A percentile compares a stretch with the other conserved stretches of the same genome.
phyloP scores from a whole-genome alignment of 352 stramenopile species.

The Globisporangium camurandrum region DNA sequence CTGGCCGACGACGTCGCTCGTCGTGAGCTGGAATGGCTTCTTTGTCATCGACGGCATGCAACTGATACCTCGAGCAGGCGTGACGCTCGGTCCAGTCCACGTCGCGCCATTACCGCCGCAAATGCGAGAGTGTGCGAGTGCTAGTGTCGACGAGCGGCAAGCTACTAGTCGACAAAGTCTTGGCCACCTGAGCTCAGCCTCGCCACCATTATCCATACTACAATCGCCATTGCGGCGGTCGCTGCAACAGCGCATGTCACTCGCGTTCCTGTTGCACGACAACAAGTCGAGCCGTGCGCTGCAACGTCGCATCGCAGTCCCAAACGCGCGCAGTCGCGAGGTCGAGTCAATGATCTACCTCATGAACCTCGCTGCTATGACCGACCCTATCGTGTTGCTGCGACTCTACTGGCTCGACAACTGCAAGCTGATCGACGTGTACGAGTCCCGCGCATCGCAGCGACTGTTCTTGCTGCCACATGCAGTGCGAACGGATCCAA shows the following conservation, averaged over 20 bases:
- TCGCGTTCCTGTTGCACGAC: conserved; percentile 6
- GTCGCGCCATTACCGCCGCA: not conserved
- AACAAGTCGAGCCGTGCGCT: not conserved
- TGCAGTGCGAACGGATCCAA: not conserved
- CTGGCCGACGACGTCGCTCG: conserved; percentile 10
- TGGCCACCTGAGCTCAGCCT: no score
- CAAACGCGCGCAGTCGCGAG: conserved; percentile 2
- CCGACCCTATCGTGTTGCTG: conserved; percentile 7
- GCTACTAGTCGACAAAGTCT: no score
- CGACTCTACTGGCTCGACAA: not conserved
- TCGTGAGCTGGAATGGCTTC: conserved; percentile 11
- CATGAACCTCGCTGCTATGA: conserved; percentile 13
- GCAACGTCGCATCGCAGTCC: not conserved
- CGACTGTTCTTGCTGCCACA: not conserved
- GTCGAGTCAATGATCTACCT: conserved; percentile 13
- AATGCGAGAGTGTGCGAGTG: no score
- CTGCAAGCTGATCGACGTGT: conserved; percentile 1
- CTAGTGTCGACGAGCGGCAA: no score
- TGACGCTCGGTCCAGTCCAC: not conserved
- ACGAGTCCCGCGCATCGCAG: not conserved
- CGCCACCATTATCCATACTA: no score
- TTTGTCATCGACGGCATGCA: conserved; percentile 1
- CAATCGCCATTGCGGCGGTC: not conserved
- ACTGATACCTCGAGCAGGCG: not conserved
- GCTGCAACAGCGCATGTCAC: not conserved